A percentile compares a stretch with the other conserved stretches of the same genome.
These are phyloP conservation scores for Delitschia confertaspora DNA, from an alignment of 495 filamentous ascomycete genomes.

Conservation along the genomic window DNA sequence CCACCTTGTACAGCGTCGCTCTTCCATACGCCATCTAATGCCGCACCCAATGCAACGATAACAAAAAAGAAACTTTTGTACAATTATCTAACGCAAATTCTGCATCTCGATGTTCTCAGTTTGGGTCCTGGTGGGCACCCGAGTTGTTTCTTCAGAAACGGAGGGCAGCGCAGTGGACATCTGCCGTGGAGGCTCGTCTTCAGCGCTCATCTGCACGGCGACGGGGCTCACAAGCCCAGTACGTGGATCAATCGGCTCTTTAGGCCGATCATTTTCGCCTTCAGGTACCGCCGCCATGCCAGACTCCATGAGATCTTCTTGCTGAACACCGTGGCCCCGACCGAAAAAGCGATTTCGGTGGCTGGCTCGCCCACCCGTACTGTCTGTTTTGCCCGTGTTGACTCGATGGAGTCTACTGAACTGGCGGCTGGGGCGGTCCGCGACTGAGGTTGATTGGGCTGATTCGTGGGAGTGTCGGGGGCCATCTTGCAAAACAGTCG, in stretches of 20 bases:
- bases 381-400: conserved; percentile 22
- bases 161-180: no score
- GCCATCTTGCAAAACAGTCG: conserved; percentile 22
- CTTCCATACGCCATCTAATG: no score
- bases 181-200: conserved; percentile 20
- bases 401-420: conserved; percentile 24
- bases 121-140: no score
- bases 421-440: conserved; percentile 6
- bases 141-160: no score
- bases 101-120: no score
- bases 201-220: conserved; percentile 25
- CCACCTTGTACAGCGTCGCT: no score
- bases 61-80: no score
- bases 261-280: conserved; percentile 10
- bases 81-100: no score
- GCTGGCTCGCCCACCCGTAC: conserved; percentile 15
- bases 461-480: conserved; percentile 23
- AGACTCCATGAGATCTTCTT: conserved; percentile 30
- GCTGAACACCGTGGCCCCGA: conserved; percentile 18
- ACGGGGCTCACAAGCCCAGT: conserved; percentile 28
- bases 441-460: conserved; percentile 26
- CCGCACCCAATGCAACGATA: no score
- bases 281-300: conserved; percentile 35
- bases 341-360: conserved; percentile 38
- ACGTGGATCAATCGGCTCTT: conserved; percentile 29